Evolutionary conservation across 805 yeast genomes (phyloP), one percentile per base, ranked within the genome.

Genomic region (Yamadazyma tumulicola): DNA sequence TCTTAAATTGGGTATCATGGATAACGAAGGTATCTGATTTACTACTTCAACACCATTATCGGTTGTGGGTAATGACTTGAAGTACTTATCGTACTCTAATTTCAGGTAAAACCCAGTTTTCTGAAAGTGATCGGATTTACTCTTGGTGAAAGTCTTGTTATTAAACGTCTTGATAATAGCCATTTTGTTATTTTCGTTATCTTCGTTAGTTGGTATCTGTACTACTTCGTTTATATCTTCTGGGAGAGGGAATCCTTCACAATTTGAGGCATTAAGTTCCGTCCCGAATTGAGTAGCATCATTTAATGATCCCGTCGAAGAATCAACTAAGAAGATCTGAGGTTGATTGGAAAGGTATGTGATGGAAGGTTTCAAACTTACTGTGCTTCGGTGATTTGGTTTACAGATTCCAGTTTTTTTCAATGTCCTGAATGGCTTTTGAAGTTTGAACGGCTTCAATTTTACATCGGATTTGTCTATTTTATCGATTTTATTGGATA

Each of bases 251-350:
- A 80, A 72, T 6, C 81, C 84, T 41, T 71, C 74, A 38, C 81
- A 68, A 46, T 77, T 79, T 23, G 73, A 66, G 0, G 85, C 69
- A 50, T 80, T 80, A 37, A 80, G 63, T 51, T 79, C 85, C 1
- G 86, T 80, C 2, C 84, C 87, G 54, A 74, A 79, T 44, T 69
- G 73, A 3, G 85, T 79, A 7, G 85, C 85, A 47, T 80, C 85
- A 43, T 69, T 71, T 11, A 77, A 48, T 37, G 61, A 62, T 0
- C 85, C 84, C 24, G 79, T 76, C 49, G 77, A 72, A 5, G 84
- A 69, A 43, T 79, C 81, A 19, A 80, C 84, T 29, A 79, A 57
- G 45, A 70, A 66, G 30, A 76, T 76, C 20, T 51, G 38, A 4
- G 43, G 35, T 11, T 42, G 38, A 15, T 44, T 24, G n/a, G 45